Evolutionary conservation across 768 basidiomycete species (phyloP).

Genomic region (Phanerodontia chrysosporium): DNA sequence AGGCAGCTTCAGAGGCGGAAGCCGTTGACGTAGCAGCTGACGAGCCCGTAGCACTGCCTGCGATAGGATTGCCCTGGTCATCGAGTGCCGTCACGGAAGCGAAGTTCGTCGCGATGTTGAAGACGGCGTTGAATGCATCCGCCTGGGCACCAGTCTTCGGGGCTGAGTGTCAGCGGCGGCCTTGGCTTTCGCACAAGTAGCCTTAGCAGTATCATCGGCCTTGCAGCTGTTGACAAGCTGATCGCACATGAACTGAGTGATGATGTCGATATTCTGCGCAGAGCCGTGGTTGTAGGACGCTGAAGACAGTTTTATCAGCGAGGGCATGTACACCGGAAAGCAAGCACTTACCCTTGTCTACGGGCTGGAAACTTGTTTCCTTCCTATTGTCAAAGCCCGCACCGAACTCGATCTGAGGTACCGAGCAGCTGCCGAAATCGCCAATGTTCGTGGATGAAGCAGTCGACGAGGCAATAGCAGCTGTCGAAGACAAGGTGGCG

Average conservation of each 20-base stretch:
- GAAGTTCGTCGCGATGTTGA: constrained; percentile 29
- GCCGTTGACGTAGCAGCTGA: constrained; percentile 11
- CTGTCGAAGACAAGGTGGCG: constrained; percentile 7
- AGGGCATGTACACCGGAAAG: not conserved
- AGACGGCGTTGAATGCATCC: constrained; percentile 19
- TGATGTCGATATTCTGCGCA: constrained; percentile 44
- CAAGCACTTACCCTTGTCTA: constrained; percentile 34
- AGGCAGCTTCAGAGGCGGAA: not conserved
- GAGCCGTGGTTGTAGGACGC: constrained; percentile 17
- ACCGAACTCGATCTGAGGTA: constrained; percentile 52
- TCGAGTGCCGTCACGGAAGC: constrained; percentile 33
- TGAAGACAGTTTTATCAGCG: not conserved
- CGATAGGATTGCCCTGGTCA: constrained; percentile 31
- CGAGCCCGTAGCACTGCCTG: not conserved
- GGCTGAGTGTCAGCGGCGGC: constrained; percentile 27
- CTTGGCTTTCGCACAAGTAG: constrained; percentile 8
- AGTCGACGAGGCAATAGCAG: constrained; percentile 13
- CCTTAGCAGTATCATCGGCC: constrained; percentile 12
- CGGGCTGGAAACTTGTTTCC: constrained; percentile 53
- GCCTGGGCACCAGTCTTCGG: constrained; percentile 28
- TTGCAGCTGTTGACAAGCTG: constrained; percentile 43
- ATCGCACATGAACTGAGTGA: constrained; percentile 53
- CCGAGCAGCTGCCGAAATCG: constrained; percentile 51
- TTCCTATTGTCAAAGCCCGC: constrained; percentile 48
- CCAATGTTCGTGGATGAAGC: constrained; percentile 16